phyloP scores from a whole-genome alignment of 2,329 filamentous ascomycete species.

The Colletotrichum nymphaeae region DNA sequence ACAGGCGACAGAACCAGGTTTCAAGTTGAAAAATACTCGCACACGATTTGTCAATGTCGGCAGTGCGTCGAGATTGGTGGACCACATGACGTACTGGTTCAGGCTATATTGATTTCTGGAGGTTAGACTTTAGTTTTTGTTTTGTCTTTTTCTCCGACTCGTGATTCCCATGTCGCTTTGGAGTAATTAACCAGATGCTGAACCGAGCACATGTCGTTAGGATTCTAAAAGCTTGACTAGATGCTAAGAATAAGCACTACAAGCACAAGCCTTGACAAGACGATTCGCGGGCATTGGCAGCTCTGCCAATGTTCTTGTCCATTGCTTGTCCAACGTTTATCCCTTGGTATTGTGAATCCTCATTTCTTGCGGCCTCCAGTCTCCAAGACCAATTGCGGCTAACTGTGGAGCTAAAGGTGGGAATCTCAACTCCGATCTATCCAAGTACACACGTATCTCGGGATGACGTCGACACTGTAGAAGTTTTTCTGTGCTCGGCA shows the following conservation, averaged over 20 bases:
- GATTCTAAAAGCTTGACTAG: constrained; percentile 18
- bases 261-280: constrained; percentile 18
- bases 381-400: constrained; percentile 1
- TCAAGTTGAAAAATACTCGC: constrained; percentile 31
- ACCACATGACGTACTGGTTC: constrained; percentile 28
- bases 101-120: background rate
- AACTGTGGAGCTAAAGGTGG: constrained; percentile 12
- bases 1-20: constrained; percentile 31
- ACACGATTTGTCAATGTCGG: constrained; percentile 34
- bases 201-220: background rate
- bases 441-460: background rate
- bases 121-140: background rate
- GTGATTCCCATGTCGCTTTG: background rate
- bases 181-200: background rate
- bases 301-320: constrained; percentile 25
- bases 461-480: constrained; percentile 21
- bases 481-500: background rate
- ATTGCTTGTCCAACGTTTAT: constrained; percentile 22
- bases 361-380: background rate
- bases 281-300: background rate
- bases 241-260: constrained; percentile 12
- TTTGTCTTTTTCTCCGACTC: background rate
- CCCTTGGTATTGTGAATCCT: background rate
- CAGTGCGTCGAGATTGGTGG: constrained; percentile 19
- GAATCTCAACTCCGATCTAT: constrained; percentile 11